Evolutionary conservation across 2,329 filamentous ascomycete species (phyloP), one percentile per base, ranked within the genome.

Genomic region (Exophiala viscosa): DNA sequence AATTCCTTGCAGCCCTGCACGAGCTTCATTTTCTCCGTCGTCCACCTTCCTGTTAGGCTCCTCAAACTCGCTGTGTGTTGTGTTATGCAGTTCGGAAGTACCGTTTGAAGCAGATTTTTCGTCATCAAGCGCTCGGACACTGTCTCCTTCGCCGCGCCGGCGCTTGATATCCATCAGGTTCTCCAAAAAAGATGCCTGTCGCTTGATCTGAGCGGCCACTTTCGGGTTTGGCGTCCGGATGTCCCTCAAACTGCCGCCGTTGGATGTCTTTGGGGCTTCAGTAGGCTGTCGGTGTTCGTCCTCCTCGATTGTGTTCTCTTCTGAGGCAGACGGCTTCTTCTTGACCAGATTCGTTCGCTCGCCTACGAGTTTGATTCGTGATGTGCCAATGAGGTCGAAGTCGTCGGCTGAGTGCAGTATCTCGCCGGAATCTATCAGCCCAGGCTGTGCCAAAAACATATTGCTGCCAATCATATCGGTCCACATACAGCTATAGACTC

Each of bases 391-490:
- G 3, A 95, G 74, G 65, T 91, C 86, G 34, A 88, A 83, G 18
- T 81, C 78, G 17, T 79, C 75, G 3, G 54, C 58, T 11, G 54
- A 58, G 23, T 32, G 48, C 11, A 56, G 20, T 13, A 50, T 46
- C 65, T 62, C 17, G 64, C 64, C 45, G 58, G 62, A 17, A 60
- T 65, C 48, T 68, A 31, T 75, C 71, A n/a, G 76, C 78, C 35
- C 80, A 69, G 76, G 79, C 13, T 70, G 70, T 1, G 77, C 78
- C 63, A 96, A 86, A 38, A 95, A 80, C 59, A 91, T 74, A 61
- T 95, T 89, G 0, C 90, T 95, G 33, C 92, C 92, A 39, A 95
- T 81, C 54, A 90, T 86, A 56, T 88, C 83, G 9, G 83, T 81
- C 92, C 92, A 97, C 41, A 82, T 74, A 59, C 90, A 92, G 58